Base-by-base conservation (phyloP, 768 basidiomycete genomes). In the Russula brevipes region DNA sequence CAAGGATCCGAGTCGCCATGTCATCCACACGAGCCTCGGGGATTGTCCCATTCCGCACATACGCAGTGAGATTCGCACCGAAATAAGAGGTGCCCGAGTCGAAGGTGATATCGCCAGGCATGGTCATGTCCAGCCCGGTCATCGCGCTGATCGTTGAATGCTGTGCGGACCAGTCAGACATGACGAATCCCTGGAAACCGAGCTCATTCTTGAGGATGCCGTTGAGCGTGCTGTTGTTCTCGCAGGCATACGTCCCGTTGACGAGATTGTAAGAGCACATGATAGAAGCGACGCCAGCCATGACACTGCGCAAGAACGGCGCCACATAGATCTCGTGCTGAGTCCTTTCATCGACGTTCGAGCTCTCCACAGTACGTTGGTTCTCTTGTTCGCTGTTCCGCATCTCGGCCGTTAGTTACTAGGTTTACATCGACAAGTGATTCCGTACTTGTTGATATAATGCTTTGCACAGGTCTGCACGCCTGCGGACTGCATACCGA, bases 381-480 rank as follows among this genome's bases (percentile, higher is more conserved):
- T 84, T 80, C 69, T 89, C 87, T 74, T 89, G 87, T 71, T 89
- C 87, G 69, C 85, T 88, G 61, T 49, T 10, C 24, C 17, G 12
- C 4, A 16, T 38, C 8, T 9, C 14, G 39, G 50, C 10, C 33
- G 38, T 63, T 17, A 39, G 24, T 8, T 17, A 1, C 14, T n/a
- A 31, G 10, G 8, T 50, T 36, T 42, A 35, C 16, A 35, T 4
- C 5, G 89, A 88, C 11, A 85, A 31, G n/a, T 11, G n/a, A 36
- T 2, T 51, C 76, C 82, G 31, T 60, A 88, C 87, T 89, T 89
- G 73, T 86, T 84, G 65, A 91, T 80, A 56, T 81, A 83, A 73
- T 94, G 92, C 73, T 94, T 94, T 8, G 90, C 90, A 62, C 87
- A 90, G 0, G 91, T 91, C 71, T 91, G 89, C 0, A 93, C 88